Evolutionary conservation across 257 asterid species (phyloP).

Genomic region (Solanum chaucha): DNA sequence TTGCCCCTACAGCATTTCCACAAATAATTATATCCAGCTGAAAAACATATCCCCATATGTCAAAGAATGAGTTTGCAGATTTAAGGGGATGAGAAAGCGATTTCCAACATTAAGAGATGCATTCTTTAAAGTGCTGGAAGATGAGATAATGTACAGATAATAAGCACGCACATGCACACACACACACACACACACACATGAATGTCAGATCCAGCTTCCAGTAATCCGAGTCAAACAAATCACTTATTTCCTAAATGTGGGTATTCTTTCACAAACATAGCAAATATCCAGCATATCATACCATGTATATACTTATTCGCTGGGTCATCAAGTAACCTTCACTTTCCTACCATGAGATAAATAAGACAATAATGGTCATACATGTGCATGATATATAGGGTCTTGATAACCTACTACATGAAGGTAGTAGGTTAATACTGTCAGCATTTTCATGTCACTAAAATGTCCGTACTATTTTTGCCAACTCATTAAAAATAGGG

Average conservation of each 20-base stretch:
- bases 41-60: not conserved
- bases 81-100: not conserved
- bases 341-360: not conserved
- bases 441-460: not conserved
- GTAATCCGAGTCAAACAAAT: not conserved
- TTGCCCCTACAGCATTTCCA: constrained; percentile 46
- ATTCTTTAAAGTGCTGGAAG: not conserved
- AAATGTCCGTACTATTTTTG: not conserved
- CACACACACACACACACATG: not conserved
- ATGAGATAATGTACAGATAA: not conserved
- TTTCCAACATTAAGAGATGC: not conserved
- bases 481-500: not conserved
- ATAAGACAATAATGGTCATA: not conserved
- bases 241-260: not conserved
- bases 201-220: not conserved
- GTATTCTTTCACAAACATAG: not conserved
- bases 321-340: not conserved
- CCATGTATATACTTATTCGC: not conserved
- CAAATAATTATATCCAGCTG: not conserved
- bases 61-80: not conserved
- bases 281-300: not conserved
- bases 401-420: not conserved
- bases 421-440: not conserved
- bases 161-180: not conserved
- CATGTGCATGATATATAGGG: not conserved